These are phyloP conservation scores for Coleophoma cylindrospora DNA, from an alignment of 2,329 filamentous ascomycete species.

Conservation along the genomic window DNA sequence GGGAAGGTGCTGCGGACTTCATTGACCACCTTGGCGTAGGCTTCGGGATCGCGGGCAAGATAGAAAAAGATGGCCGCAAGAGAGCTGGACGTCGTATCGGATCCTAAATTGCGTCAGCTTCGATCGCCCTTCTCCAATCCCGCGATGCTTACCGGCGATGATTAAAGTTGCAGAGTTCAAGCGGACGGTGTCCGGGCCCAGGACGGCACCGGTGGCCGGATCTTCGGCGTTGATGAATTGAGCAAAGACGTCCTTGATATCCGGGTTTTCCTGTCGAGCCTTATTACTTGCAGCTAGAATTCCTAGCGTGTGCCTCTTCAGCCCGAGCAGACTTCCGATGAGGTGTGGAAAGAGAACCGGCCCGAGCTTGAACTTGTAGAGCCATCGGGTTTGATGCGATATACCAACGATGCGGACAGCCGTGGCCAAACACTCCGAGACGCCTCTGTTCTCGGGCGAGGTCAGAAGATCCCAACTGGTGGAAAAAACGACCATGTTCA, in stretches of 20 bases:
- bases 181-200: conserved; percentile 18
- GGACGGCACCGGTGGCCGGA: conserved; percentile 54
- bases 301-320: not conserved
- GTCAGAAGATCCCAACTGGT: conserved; percentile 11
- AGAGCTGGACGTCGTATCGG: conserved; percentile 28
- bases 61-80: conserved; percentile 30
- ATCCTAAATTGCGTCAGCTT: conserved; percentile 2
- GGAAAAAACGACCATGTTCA: conserved; percentile 17
- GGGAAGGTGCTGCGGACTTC: conserved; percentile 30
- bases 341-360: conserved; percentile 61
- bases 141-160: conserved; percentile 5
- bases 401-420: conserved; percentile 2
- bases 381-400: conserved; percentile 44
- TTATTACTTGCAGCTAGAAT: conserved; percentile 2
- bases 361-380: conserved; percentile 60
- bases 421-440: conserved; percentile 3
- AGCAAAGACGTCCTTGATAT: conserved; percentile 70
- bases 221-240: conserved; percentile 67
- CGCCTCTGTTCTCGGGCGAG: conserved; percentile 2
- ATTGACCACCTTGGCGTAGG: conserved; percentile 20
- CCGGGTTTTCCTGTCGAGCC: conserved; percentile 37
- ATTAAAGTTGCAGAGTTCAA: conserved; percentile 7
- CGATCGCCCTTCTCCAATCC: not conserved
- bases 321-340: conserved; percentile 30
- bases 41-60: conserved; percentile 22